These are phyloP conservation scores for Vitis hybrid DNA, from an alignment of 177 flowering plant species.

Conservation along the genomic window DNA sequence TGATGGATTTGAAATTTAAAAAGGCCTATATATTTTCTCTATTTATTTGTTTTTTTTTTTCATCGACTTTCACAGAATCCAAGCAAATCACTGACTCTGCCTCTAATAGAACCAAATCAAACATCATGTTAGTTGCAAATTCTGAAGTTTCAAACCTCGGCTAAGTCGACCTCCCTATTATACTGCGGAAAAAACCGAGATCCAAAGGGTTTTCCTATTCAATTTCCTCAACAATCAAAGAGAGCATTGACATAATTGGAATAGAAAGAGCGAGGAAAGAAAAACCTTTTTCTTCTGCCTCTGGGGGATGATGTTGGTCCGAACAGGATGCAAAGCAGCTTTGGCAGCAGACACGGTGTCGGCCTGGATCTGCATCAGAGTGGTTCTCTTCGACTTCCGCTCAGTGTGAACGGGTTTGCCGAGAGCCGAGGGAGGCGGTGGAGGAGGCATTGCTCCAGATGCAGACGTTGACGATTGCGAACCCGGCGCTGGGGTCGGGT, in stretches of 20 bases:
- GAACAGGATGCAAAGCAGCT: conserved; percentile 66
- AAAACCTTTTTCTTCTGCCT: conserved; percentile 67
- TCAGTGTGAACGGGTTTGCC: conserved; percentile 58
- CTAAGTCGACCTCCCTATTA: too few relatives aligned
- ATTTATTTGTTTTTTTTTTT: too few relatives aligned
- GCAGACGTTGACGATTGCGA: conserved; percentile 25
- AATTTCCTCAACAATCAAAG: too few relatives aligned
- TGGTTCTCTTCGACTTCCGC: conserved; percentile 58
- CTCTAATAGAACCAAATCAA: too few relatives aligned
- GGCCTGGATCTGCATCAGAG: conserved; percentile 88
- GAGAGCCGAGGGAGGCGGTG: conserved; percentile 24
- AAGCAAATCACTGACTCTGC: too few relatives aligned
- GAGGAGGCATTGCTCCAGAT: conserved; percentile 20
- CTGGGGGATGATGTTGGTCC: conserved; percentile 74
- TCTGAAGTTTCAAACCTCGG: too few relatives aligned
- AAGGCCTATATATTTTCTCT: too few relatives aligned
- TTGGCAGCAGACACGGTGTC: conserved; percentile 95
- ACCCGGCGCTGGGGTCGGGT: conserved; percentile 39
- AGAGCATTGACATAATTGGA: background rate
- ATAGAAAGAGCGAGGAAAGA: background rate
- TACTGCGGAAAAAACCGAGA: too few relatives aligned
- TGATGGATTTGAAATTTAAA: too few relatives aligned
- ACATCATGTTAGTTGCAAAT: too few relatives aligned
- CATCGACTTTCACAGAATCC: too few relatives aligned
- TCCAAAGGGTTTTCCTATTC: too few relatives aligned